A percentile compares a stretch with the other conserved stretches of the same genome.
phyloP scores from a whole-genome alignment of 2,329 filamentous ascomycete genomes.

The Cordyceps pruinosa region DNA sequence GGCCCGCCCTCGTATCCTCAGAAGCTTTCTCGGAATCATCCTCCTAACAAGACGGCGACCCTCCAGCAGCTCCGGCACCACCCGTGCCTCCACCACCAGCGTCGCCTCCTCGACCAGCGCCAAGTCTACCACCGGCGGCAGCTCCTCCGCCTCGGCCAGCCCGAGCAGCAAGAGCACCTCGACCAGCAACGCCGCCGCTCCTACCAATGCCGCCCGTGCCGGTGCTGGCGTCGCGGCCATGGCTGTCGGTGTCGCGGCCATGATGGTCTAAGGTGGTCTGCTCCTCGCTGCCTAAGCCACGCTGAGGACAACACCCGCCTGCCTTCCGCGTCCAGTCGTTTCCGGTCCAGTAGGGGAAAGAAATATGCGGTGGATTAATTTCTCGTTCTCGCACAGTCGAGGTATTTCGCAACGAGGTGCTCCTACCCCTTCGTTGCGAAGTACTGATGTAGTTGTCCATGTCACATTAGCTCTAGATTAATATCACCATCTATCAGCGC shows the following conservation, averaged over 20 bases:
- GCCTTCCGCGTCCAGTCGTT: background rate
- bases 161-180: background rate
- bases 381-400: background rate
- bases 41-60: background rate
- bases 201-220: background rate
- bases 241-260: slow-evolving; percentile 2
- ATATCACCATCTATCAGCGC: background rate
- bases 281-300: background rate
- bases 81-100: background rate
- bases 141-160: background rate
- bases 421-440: background rate
- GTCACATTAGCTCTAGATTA: background rate
- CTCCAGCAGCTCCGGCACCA: background rate
- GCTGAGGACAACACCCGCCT: no score
- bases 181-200: background rate
- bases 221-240: slow-evolving; percentile 1
- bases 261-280: background rate
- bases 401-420: background rate
- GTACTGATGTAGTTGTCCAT: background rate
- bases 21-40: background rate
- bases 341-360: background rate
- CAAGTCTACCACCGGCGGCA: background rate
- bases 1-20: background rate
- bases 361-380: background rate
- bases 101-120: background rate